phyloP scores from a whole-genome alignment of 441 rosid genomes.

The Monsonia emarginata region DNA sequence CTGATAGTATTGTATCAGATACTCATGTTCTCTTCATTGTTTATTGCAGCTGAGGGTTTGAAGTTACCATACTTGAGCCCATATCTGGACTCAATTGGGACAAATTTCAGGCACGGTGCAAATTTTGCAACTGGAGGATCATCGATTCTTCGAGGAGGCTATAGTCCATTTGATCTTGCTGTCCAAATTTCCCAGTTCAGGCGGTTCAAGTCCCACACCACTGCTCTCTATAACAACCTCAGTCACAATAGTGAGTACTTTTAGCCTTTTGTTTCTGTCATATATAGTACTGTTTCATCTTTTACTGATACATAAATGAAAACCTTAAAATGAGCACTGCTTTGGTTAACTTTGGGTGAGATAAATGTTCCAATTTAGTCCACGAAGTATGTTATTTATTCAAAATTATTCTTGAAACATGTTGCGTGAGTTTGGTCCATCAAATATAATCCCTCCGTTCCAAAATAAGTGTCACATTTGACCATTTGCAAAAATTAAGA shows the following conservation, averaged over 20 bases:
- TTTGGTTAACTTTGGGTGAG: slow-evolving; percentile 15
- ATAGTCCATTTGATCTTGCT: slow-evolving; percentile 57
- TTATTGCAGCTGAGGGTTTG: slow-evolving; percentile 43
- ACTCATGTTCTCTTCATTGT: neutral
- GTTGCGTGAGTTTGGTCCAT: no score
- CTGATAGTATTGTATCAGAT: neutral
- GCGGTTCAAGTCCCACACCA: slow-evolving; percentile 50
- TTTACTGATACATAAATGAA: neutral
- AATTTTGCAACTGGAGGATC: slow-evolving; percentile 65
- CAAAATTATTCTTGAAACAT: no score
- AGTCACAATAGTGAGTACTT: slow-evolving; percentile 24
- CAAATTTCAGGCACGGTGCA: slow-evolving; percentile 52
- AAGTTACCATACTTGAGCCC: slow-evolving; percentile 47
- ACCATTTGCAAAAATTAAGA: no score
- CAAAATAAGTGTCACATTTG: no score
- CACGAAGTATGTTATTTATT: no score
- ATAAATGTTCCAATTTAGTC: no score
- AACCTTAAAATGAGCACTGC: neutral
- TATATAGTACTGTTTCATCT: neutral
- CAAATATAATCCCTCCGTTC: no score
- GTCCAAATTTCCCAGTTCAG: slow-evolving; percentile 60
- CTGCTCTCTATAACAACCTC: slow-evolving; percentile 33
- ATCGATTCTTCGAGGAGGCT: slow-evolving; percentile 49
- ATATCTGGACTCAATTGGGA: slow-evolving; percentile 50
- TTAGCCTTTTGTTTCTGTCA: neutral